phyloP scores from a whole-genome alignment of 1,284 basidiomycete genomes.

The Leccinum griseonigrum region DNA sequence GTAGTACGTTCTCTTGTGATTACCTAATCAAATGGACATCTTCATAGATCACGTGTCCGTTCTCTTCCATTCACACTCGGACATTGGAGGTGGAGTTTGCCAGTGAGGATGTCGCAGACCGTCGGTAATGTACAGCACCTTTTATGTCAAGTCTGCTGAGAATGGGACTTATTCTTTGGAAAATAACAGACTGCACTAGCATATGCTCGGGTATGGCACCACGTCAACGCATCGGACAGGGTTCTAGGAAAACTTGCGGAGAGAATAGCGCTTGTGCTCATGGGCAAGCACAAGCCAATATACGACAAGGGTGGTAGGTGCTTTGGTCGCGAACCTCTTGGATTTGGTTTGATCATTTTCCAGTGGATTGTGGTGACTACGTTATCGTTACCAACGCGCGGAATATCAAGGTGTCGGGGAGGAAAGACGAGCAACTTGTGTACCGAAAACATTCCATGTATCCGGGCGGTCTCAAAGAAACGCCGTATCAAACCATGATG shows the following conservation, averaged over 20 bases:
- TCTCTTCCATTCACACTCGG: background rate
- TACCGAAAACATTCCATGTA: constrained; percentile 93
- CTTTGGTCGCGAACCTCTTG: background rate
- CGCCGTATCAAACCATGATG: constrained; percentile 81
- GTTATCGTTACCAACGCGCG: constrained; percentile 93
- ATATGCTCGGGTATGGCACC: constrained; percentile 94
- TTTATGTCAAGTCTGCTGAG: background rate
- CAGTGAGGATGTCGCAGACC: constrained; percentile 52
- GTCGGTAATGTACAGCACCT: constrained; percentile 59
- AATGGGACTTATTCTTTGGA: background rate
- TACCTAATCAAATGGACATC: background rate
- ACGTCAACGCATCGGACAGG: constrained; percentile 88
- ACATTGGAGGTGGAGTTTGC: background rate
- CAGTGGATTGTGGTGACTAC: constrained; percentile 96
- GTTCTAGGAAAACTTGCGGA: constrained; percentile 92
- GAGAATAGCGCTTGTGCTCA: constrained; percentile 90
- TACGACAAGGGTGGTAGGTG: constrained; percentile 85
- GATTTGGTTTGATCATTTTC: background rate
- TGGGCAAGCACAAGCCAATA: constrained; percentile 99
- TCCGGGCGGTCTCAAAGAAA: constrained; percentile 92
- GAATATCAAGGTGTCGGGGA: constrained; percentile 85
- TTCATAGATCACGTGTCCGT: constrained; percentile 1
- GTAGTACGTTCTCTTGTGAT: background rate
- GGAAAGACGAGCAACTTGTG: constrained; percentile 84
- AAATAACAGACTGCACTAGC: constrained; percentile 81